Conservation (phyloP, 768 basidiomycete species). For the Boletus barrowsii region DNA sequence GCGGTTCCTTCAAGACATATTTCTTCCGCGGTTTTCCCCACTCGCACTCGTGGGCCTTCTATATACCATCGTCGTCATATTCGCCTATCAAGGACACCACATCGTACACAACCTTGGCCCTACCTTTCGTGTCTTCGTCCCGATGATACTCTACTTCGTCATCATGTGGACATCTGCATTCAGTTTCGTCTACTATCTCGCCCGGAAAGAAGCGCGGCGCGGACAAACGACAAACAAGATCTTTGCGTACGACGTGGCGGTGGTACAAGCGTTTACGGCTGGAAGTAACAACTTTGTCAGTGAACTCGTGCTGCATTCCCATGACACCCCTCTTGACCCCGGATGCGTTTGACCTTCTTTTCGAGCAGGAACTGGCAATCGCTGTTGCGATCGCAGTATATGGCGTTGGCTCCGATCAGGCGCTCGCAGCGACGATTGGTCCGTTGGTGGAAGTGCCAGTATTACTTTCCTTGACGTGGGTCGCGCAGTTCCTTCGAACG, state of each 20-base stretch:
- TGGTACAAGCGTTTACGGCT: constrained; percentile 77
- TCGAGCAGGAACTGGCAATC: constrained; percentile 69
- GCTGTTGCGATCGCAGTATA: constrained; percentile 77
- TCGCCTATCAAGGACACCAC: constrained; percentile 66
- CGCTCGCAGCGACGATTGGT: constrained; percentile 76
- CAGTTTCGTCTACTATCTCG: constrained; percentile 48
- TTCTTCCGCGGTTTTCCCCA: constrained; percentile 68
- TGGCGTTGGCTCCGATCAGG: constrained; percentile 75
- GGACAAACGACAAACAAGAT: not conserved
- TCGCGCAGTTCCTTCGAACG: constrained; percentile 46
- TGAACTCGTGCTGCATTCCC: not conserved
- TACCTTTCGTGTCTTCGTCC: constrained; percentile 80
- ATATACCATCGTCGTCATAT: constrained; percentile 77
- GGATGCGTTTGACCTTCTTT: not conserved
- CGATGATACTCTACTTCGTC: constrained; percentile 73
- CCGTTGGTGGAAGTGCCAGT: constrained; percentile 81
- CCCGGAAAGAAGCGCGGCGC: constrained; percentile 29
- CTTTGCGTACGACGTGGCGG: constrained; percentile 67
- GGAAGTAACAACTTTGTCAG: constrained; percentile 75
- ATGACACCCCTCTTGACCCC: not conserved
- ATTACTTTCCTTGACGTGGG: constrained; percentile 63
- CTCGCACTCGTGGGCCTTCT: constrained; percentile 72
- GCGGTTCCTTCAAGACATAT: constrained; percentile 49
- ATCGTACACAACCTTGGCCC: constrained; percentile 72
- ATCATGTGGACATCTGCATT: constrained; percentile 74